Conservation (phyloP, 169 alveolate genomes). For the Plasmodium yoelii region DNA sequence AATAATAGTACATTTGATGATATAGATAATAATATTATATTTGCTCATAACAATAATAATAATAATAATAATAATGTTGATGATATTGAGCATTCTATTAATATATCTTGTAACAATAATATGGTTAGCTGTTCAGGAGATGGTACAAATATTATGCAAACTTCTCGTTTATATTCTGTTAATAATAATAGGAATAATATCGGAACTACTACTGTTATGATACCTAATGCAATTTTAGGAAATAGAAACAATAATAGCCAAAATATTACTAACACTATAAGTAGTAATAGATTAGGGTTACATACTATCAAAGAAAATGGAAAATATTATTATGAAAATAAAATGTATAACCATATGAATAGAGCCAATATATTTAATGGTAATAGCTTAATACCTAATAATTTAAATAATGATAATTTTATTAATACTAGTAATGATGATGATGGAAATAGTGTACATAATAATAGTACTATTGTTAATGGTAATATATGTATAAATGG, state of each 20-base stretch:
- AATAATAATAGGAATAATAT: slow-evolving; percentile 9
- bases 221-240: slow-evolving; percentile 13
- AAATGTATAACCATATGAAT: not conserved
- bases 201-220: slow-evolving; percentile 15
- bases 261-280: not conserved
- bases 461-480: not conserved
- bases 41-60: not conserved
- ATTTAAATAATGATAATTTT: slow-evolving; percentile 6
- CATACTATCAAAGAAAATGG: not conserved
- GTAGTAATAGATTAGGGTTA: not conserved
- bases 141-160: not conserved
- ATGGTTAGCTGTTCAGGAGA: not conserved
- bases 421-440: not conserved
- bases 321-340: not conserved
- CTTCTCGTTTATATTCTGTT: not conserved
- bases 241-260: not conserved
- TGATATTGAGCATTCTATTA: not conserved
- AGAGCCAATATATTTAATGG: not conserved
- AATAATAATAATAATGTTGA: not conserved
- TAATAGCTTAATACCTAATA: not conserved
- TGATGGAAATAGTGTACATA: not conserved
- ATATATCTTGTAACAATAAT: not conserved
- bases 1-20: not conserved
- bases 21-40: not conserved
- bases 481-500: slow-evolving; percentile 7